Conservation (phyloP, 2,329 filamentous ascomycete species). For the Cordyceps militaris region DNA sequence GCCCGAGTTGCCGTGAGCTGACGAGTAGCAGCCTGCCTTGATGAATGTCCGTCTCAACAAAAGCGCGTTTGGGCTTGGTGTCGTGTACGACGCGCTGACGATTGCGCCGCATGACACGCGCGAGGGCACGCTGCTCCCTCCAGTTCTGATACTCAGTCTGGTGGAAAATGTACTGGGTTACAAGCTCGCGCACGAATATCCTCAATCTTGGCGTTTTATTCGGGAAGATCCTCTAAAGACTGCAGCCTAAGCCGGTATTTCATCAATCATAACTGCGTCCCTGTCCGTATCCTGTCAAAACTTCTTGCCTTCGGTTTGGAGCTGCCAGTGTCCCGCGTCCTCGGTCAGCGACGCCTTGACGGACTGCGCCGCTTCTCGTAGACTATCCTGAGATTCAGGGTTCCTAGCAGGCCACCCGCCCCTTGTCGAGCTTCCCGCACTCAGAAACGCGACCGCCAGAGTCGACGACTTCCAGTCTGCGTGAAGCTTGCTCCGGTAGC, state of each 20-base stretch:
- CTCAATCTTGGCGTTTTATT: conserved; percentile 22
- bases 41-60: conserved; percentile 36
- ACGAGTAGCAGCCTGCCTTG: conserved; percentile 31
- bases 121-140: conserved; percentile 28
- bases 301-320: background rate
- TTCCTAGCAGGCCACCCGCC: background rate
- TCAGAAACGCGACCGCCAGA: conserved; percentile 4
- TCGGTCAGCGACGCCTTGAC: background rate
- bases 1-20: background rate
- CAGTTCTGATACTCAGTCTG: conserved; percentile 38
- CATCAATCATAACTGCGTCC: background rate
- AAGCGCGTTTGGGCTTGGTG: conserved; percentile 37
- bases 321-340: background rate
- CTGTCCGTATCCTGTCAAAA: background rate
- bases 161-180: conserved; percentile 44
- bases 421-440: background rate
- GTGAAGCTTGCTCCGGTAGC: background rate
- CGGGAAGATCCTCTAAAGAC: conserved; percentile 22
- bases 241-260: conserved; percentile 16
- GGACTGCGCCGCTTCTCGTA: background rate
- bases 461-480: conserved; percentile 7
- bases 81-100: conserved; percentile 36
- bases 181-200: conserved; percentile 18
- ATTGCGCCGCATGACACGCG: conserved; percentile 29
- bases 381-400: background rate